phyloP scores from a whole-genome alignment of 257 asterid genomes.

The Apocynum venetum region DNA sequence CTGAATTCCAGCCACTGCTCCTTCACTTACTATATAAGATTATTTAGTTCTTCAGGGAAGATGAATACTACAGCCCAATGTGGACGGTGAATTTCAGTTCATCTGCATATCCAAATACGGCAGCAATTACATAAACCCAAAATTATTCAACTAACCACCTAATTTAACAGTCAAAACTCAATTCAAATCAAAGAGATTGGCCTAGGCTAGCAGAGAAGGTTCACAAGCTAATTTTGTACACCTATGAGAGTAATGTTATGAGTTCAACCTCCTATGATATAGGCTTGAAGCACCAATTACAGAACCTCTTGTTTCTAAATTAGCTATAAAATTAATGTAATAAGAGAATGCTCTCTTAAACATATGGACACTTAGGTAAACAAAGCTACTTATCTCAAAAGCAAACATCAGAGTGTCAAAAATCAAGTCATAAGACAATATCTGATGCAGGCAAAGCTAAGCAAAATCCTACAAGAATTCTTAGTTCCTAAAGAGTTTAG shows the following conservation, averaged over 20 bases:
- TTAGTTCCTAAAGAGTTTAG: too few species aligned
- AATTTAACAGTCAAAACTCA: neutral
- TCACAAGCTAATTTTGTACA: too few species aligned
- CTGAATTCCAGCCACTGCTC: neutral
- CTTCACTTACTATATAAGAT: neutral
- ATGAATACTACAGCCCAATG: neutral
- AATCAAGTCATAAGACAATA: neutral
- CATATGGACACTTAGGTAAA: neutral
- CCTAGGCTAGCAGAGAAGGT: too few species aligned
- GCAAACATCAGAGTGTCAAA: neutral
- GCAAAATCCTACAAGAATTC: too few species aligned
- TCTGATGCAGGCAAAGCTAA: too few species aligned
- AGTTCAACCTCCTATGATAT: neutral
- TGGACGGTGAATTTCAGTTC: neutral
- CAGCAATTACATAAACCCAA: neutral
- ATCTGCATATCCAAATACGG: neutral
- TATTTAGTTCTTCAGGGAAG: neutral
- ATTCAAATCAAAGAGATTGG: too few species aligned
- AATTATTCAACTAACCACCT: neutral
- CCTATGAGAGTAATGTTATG: neutral
- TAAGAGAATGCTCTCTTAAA: neutral
- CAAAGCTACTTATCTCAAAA: neutral
- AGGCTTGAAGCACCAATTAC: neutral
- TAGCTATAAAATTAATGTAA: neutral
- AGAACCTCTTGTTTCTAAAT: neutral